These are phyloP conservation scores for Buddleja alternifolia DNA, from an alignment of 257 asterid genomes.

Conservation along the genomic window DNA sequence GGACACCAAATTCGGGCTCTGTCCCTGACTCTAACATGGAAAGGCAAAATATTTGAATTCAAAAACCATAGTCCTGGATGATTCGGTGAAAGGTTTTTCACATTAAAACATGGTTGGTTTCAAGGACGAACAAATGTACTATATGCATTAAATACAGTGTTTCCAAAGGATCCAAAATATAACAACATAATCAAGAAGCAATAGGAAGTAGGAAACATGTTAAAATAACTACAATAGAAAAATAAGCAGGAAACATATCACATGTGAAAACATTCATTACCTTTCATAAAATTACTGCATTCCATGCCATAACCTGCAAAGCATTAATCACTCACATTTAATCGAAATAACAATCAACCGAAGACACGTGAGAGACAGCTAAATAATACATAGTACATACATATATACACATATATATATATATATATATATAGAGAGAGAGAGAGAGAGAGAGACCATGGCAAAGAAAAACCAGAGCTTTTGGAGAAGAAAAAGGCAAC, in stretches of 20 bases:
- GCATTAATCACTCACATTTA: conserved; percentile 39
- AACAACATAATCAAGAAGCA: no score
- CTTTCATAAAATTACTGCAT: conserved; percentile 98
- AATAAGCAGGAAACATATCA: conserved; percentile 14
- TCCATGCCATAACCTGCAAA: conserved; percentile 98
- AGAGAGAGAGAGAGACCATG: conserved; percentile 70
- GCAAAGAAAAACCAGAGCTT: conserved; percentile 96
- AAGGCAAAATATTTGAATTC: no score
- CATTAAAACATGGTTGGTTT: no score
- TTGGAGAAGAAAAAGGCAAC: conserved; percentile 85
- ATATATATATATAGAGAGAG: conserved; percentile 23
- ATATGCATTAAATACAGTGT: background rate
- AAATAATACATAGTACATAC: background rate
- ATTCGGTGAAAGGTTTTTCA: no score
- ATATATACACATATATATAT: no score
- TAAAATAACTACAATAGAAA: background rate
- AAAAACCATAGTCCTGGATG: no score
- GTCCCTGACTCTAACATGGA: no score
- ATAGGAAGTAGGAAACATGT: background rate
- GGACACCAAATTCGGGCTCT: no score
- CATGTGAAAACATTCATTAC: conserved; percentile 40
- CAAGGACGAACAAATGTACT: conserved; percentile 20
- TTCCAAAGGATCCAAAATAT: no score
- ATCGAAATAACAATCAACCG: background rate
- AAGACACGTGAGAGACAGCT: conserved; percentile 26